Conservation (phyloP, 106 monocot species). For the Platanthera guangdongensis region DNA sequence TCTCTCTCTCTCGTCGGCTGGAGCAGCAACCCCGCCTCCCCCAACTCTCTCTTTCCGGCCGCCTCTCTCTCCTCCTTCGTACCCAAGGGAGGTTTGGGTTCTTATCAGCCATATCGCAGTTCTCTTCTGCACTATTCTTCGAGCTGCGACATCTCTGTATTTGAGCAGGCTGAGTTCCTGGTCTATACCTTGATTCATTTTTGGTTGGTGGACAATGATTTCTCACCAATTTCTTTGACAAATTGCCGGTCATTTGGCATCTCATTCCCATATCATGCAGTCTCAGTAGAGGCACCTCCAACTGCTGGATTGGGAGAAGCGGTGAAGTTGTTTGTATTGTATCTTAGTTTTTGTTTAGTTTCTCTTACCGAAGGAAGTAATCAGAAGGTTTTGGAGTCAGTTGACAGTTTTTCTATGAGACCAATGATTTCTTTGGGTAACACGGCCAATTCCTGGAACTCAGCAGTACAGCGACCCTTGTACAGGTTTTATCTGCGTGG, state of each 20-base stretch:
- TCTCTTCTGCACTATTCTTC: too few species aligned
- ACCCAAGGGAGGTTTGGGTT: too few species aligned
- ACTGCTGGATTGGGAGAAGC: too few species aligned
- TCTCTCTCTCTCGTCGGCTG: too few species aligned
- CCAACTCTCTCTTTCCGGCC: conserved; percentile 59
- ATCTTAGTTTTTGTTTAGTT: conserved; percentile 38
- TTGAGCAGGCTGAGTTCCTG: too few species aligned
- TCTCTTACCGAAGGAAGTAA: conserved; percentile 10
- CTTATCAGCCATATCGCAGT: too few species aligned
- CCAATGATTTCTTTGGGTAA: conserved; percentile 14
- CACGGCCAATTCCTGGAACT: conserved; percentile 46
- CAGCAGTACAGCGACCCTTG: conserved; percentile 63
- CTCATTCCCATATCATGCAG: conserved; percentile 23
- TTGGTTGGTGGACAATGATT: conserved; percentile 92
- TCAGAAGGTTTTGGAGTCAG: conserved; percentile 1
- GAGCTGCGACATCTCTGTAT: too few species aligned
- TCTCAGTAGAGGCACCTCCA: conserved; percentile 42
- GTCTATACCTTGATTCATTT: conserved; percentile 61
- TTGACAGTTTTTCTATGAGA: conserved; percentile 9
- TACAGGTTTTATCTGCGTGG: too few species aligned
- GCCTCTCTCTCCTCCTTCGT: conserved; percentile 60
- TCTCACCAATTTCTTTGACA: conserved; percentile 58
- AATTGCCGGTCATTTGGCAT: conserved; percentile 36
- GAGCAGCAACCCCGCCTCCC: conserved; percentile 50
- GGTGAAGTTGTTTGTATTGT: too few species aligned